Conservation (phyloP, 768 basidiomycete species). For the Tulasnella sp. region DNA sequence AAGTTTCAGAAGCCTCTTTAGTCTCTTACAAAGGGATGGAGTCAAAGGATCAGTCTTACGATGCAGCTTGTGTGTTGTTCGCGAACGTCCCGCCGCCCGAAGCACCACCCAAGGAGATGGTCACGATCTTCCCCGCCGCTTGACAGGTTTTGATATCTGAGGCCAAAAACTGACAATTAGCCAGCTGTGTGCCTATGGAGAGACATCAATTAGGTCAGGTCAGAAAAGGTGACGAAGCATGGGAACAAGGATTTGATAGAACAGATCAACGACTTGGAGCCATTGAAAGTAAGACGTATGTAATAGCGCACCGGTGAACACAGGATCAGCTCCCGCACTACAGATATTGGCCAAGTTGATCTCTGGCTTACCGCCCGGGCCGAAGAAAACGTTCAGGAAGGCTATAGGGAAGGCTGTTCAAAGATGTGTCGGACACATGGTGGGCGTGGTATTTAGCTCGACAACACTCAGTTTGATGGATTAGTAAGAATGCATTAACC, state of each 20-base stretch:
- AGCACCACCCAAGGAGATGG: conserved; percentile 44
- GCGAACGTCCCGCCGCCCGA: conserved; percentile 45
- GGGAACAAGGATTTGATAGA: neutral
- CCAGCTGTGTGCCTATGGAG: conserved; percentile 30
- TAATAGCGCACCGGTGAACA: conserved; percentile 24
- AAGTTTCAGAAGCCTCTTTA: too few species aligned
- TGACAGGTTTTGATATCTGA: conserved; percentile 55
- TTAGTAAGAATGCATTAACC: conserved; percentile 31
- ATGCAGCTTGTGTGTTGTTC: conserved; percentile 42
- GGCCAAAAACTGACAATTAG: conserved; percentile 50
- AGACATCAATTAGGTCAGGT: too few species aligned
- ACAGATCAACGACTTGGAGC: neutral
- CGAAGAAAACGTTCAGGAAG: conserved; percentile 57
- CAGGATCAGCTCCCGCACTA: conserved; percentile 21
- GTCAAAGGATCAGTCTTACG: neutral
- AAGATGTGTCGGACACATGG: neutral
- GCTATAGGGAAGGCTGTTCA: conserved; percentile 39
- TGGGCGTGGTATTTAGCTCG: neutral
- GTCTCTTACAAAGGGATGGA: neutral
- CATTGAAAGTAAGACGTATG: too few species aligned
- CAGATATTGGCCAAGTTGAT: conserved; percentile 53
- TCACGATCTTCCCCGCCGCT: conserved; percentile 45
- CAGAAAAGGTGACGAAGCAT: too few species aligned
- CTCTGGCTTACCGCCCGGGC: conserved; percentile 47
- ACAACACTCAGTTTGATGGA: too few species aligned